Evolutionary conservation across 179 eudicot species (phyloP), one percentile per base, ranked within the genome.

Genomic region (Drosera spatulata): DNA sequence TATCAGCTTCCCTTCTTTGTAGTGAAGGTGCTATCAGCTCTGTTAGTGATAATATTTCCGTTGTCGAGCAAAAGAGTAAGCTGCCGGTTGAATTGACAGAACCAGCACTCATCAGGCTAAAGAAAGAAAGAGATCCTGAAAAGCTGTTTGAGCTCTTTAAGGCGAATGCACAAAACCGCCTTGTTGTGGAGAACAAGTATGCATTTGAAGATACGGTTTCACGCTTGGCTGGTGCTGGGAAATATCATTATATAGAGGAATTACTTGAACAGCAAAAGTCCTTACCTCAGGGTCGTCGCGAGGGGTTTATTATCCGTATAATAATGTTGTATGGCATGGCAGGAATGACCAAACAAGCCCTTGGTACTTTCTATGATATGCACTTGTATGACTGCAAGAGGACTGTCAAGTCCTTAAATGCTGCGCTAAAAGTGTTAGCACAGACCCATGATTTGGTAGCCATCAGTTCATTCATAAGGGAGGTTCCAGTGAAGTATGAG

Each of bases 291-390:
- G 93, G 93, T 41, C 70, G 82, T 39, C 82, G 97, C 11, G 97
- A 90, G 63, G 97, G 97, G 4, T 90, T 90, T 53, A 39, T 90
- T 10, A 60, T 90, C 10, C 61, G 95, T 61, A 73, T 90, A 61
- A 90, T 90, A 74, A 83, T 81, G 83, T 62, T 90, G 77, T 90
- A 87, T 73, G 97, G 93, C 7, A 81, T 60, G 66, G 95, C 85
- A 2, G 85, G 91, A 40, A 87, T 90, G 97, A 67, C 67, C 62
- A 66, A 80, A 39, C 79, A 85, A 40, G 87, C 97, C 5, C 50
- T 90, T 5, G 65, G 80, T 68, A 90, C 95, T 3, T 85, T 87
- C 52, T 64, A 69, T 67, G 74, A 70, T 63, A 81, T 90, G 95
- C 87, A 87, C 53, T 72, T 79, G 63, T 78, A 74, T 76, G 77